Base-by-base conservation (phyloP, 192 early-diverging fungal species). In the Funneliformis mosseae region DNA sequence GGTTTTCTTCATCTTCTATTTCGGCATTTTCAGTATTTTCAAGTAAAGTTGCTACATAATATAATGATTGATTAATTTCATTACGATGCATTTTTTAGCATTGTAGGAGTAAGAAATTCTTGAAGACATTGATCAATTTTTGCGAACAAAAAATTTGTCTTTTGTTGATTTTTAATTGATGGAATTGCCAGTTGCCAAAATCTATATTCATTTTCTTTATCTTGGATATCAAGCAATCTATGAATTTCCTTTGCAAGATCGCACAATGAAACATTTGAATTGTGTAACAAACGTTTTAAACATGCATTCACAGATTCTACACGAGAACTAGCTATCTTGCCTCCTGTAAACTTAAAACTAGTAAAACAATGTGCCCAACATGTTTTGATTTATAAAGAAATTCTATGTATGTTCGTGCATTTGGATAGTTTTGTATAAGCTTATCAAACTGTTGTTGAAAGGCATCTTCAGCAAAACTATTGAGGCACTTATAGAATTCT, bases 141-240 rank as follows among this genome's bases (percentile, higher is more conserved):
- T 10, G 67, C 41, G 11, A 69, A 69, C 18, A 69, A 39, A 38
- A 69, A 69, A 5, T 63, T 69, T 42, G 11, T 3, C 0, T 69
- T 69, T 0, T 41, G 6, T 69, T 69, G 11, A 14, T 41, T 69
- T 69, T 11, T 11, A 39, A 69, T 69, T 39, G 1, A 9, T 18
- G 18, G 18, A 69, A 69, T 69, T 42, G 41, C 3, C 38, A 39
- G 33, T 39, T 16, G 2, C 9, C 39, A 69, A 69, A 69, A 69
- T 42, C 38, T 69, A 21, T 69, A 69, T 10, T 69, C 18, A 33
- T 69, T 69, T 69, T 69, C 5, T 38, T 69, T 69, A 39, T 69
- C 9, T 38, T 69, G 11, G 2, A 33, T 38, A 39, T 69, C 33
- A 39, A 69, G 0, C 7, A 69, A 27, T 68, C 28, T 33, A 27